Base-by-base conservation (phyloP, 1,139 yeast species). In the Geotrichum bryndzae region DNA sequence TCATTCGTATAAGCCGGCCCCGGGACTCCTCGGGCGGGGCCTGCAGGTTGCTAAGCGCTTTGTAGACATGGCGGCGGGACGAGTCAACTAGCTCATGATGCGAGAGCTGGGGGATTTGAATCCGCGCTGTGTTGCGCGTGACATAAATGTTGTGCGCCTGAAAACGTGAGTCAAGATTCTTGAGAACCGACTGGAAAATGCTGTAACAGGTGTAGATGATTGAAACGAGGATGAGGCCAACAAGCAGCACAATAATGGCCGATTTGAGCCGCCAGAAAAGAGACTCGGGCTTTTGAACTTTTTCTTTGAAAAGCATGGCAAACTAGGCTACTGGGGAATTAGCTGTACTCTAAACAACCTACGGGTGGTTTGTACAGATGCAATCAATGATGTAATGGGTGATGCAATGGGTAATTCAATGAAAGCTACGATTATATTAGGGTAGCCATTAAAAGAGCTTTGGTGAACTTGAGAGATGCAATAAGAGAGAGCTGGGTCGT, bases 211-310 rank as follows among this genome's bases (percentile, higher is more conserved):
- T 29, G n/a, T 7, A 41, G 3, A 38, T 35, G 13, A 59, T 52
- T 11, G 18, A 46, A 15, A 1, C 13, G 1, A 59, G 48, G n/a
- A 51, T 2, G 22, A 8, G 50, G 7, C 55, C 29, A 27, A 38
- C 18, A 1, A 45, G 27, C 8, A 59, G 23, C 10, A 59, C n/a
- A 13, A 52, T 46, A 22, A 59, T n/a, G 22, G 61, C 55, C n/a
- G 58, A 59, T 53, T 35, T 31, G 29, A 58, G 57, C 13, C 52
- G 52, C 31, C 52, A 27, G n/a, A 50, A 50, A 22, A 50, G 31
- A 5, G 52, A 23, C 13, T 50, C 52, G 15, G 52, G 52, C n/a
- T 50, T 50, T 10, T 50, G 25, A 2, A 50, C n/a, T 27, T 6
- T 50, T 27, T 23, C 31, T 10, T 50, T 50, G n/a, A 15, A 23